phyloP scores from a whole-genome alignment of 2,329 filamentous ascomycete genomes.

The Diaporthe sp. region DNA sequence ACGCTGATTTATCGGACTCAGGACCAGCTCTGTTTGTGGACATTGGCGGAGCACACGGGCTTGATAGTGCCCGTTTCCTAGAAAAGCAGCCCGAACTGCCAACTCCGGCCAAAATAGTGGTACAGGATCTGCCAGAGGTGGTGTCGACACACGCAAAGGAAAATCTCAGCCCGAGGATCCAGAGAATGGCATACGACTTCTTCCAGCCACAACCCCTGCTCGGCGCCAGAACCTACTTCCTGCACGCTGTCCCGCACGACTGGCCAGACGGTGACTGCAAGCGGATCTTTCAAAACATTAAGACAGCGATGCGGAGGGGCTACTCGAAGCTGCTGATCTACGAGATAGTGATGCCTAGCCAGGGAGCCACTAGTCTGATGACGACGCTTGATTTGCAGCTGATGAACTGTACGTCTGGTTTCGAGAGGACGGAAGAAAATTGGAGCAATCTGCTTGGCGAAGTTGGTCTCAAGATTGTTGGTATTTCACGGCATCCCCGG shows the following conservation, averaged over 20 bases:
- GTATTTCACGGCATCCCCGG: conserved; percentile 40
- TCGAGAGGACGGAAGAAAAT: conserved; percentile 47
- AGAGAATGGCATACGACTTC: conserved; percentile 49
- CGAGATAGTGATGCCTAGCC: conserved; percentile 52
- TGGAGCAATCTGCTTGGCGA: conserved; percentile 47
- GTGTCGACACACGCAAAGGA: conserved; percentile 42
- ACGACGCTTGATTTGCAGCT: conserved; percentile 52
- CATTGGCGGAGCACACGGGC: conserved; percentile 53
- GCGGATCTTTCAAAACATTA: conserved; percentile 3
- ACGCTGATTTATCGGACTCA: neutral
- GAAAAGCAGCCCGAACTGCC: conserved; percentile 44
- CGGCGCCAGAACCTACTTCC: conserved; percentile 49
- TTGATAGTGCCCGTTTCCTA: conserved; percentile 52
- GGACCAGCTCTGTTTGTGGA: conserved; percentile 47
- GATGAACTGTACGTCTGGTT: conserved; percentile 49
- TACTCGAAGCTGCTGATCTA: conserved; percentile 54
- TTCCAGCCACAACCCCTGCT: conserved; percentile 55
- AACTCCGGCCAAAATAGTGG: conserved; percentile 45
- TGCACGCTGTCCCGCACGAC: conserved; percentile 49
- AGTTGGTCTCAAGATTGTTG: conserved; percentile 46
- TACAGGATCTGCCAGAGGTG: conserved; percentile 51
- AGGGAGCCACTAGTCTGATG: conserved; percentile 47
- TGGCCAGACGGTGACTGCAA: conserved; percentile 43
- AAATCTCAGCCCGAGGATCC: conserved; percentile 44
- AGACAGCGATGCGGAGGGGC: conserved; percentile 51